Conservation (phyloP, 805 yeast genomes). For the Monosporozyma siamensis region DNA sequence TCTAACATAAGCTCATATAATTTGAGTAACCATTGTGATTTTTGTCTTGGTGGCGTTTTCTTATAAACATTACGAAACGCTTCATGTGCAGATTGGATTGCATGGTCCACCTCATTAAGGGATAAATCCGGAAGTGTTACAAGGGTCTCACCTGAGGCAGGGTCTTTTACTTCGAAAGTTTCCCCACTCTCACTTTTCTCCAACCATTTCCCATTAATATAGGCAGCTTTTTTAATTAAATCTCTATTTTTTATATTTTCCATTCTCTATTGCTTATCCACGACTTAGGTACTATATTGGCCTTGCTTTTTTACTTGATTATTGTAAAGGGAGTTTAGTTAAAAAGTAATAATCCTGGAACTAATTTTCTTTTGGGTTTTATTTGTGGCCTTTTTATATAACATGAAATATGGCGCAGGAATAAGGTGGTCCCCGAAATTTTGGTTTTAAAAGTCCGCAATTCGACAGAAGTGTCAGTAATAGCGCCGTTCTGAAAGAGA, state of each 20-base stretch:
- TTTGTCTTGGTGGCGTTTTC: slow-evolving; percentile 40
- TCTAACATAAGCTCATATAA: slow-evolving; percentile 44
- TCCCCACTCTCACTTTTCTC: slow-evolving; percentile 28
- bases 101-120: slow-evolving; percentile 46
- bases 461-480: background rate
- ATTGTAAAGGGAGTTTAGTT: too few species aligned
- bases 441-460: background rate
- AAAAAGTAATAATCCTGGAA: too few species aligned
- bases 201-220: slow-evolving; percentile 70
- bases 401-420: too few species aligned
- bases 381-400: too few species aligned
- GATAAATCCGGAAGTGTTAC: slow-evolving; percentile 57
- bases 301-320: too few species aligned
- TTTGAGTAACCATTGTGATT: slow-evolving; percentile 43
- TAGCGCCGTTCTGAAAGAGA: too few species aligned
- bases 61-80: slow-evolving; percentile 38
- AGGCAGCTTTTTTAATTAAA: slow-evolving; percentile 52
- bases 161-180: slow-evolving; percentile 62
- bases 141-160: slow-evolving; percentile 54
- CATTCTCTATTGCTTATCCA: too few species aligned
- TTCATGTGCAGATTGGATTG: slow-evolving; percentile 40
- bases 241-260: slow-evolving; percentile 36
- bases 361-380: too few species aligned
- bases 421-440: background rate
- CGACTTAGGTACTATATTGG: too few species aligned